phyloP scores from a whole-genome alignment of 2,329 filamentous ascomycete species.

The Fusarium sp. region DNA sequence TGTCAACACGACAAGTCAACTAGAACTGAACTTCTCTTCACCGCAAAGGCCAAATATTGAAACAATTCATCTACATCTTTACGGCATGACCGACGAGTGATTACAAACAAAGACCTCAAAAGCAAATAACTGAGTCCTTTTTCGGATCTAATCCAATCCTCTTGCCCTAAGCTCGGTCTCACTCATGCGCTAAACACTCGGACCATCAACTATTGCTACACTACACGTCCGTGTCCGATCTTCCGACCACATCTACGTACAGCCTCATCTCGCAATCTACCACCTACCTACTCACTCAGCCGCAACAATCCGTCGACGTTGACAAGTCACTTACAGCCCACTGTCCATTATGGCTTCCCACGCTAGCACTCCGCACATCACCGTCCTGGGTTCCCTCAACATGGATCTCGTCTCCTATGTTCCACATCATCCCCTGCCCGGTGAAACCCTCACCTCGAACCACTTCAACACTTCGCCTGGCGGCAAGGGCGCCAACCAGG shows the following conservation, averaged over 20 bases:
- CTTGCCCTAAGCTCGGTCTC: conserved; percentile 1
- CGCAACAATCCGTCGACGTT: conserved; percentile 2
- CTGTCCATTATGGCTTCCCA: conserved; percentile 40
- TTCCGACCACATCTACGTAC: conserved; percentile 23
- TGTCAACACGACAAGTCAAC: conserved; percentile 2
- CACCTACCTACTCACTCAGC: neutral
- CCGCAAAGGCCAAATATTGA: conserved; percentile 17
- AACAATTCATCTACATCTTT: conserved; percentile 1
- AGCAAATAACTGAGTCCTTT: neutral
- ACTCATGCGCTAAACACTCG: neutral
- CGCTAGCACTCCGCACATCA: conserved; percentile 68
- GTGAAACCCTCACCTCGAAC: conserved; percentile 88
- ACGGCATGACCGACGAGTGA: neutral
- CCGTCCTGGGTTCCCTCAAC: conserved; percentile 93
- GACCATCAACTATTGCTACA: neutral
- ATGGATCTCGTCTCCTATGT: conserved; percentile 93
- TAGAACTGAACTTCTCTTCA: conserved; percentile 2
- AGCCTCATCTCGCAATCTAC: conserved; percentile 7
- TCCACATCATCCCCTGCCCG: conserved; percentile 83
- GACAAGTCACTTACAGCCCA: conserved; percentile 8
- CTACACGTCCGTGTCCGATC: conserved; percentile 15
- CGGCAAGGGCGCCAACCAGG: conserved; percentile 97
- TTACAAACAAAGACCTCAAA: neutral
- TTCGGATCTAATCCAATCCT: neutral
- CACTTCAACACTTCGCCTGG: conserved; percentile 86